Evolutionary conservation across 1,284 basidiomycete species (phyloP).

Genomic region (Pseudozyma tsukubaensis): DNA sequence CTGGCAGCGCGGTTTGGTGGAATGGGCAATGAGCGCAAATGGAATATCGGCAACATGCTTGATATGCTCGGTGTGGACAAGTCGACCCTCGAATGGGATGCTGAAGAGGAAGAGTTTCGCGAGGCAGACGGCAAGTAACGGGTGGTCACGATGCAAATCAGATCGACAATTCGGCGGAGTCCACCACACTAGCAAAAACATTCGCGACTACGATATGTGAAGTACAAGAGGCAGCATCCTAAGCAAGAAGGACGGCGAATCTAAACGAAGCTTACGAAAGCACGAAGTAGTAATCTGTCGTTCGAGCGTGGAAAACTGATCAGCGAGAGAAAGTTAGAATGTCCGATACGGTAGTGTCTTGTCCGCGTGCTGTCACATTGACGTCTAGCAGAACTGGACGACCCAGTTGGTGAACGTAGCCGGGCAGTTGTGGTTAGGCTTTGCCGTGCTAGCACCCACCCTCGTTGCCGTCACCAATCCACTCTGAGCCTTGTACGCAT

Average conservation of each 20-base stretch:
- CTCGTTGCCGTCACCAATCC: slow-evolving; percentile 31
- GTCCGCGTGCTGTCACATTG: no score
- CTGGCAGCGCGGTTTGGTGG: slow-evolving; percentile 1
- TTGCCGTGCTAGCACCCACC: slow-evolving; percentile 19
- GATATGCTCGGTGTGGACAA: slow-evolving; percentile 53
- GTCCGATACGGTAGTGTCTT: no score
- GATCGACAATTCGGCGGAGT: no score
- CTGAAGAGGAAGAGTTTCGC: slow-evolving; percentile 44
- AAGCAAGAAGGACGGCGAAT: no score
- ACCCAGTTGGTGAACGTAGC: slow-evolving; percentile 36
- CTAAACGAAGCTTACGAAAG: no score
- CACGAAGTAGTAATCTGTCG: no score
- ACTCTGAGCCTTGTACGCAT: slow-evolving; percentile 36
- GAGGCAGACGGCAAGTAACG: not conserved
- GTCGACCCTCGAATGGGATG: slow-evolving; percentile 34
- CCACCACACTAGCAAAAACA: no score
- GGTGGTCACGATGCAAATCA: not conserved
- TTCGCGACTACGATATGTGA: no score
- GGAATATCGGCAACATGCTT: slow-evolving; percentile 54
- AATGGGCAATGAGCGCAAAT: slow-evolving; percentile 36
- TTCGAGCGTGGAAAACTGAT: no score
- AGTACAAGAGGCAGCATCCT: no score
- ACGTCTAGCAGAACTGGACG: slow-evolving; percentile 51
- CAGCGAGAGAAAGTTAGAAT: no score
- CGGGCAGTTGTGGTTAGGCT: slow-evolving; percentile 51